A percentile compares a stretch with the other conserved stretches of the same genome.
Evolutionary conservation across 1,284 basidiomycete species (phyloP).

Genomic region (Fomitiporia mediterranea): DNA sequence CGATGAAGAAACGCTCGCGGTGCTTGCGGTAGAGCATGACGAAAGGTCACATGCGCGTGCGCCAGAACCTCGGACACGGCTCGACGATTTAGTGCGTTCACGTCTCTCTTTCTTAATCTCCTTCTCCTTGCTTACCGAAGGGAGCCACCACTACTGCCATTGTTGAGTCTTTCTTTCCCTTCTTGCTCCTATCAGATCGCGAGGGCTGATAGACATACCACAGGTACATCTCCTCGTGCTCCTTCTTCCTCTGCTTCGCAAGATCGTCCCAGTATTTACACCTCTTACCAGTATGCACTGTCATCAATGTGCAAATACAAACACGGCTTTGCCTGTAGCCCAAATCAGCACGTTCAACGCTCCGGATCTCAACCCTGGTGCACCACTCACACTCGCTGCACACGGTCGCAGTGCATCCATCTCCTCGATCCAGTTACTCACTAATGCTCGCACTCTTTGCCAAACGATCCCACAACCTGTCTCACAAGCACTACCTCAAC

Average conservation of each 20-base stretch:
- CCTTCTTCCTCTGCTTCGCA: conserved; percentile 54
- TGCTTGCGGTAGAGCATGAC: background rate
- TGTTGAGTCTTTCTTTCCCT: background rate
- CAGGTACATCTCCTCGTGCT: conserved; percentile 60
- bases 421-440: too few species aligned
- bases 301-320: too few species aligned
- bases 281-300: conserved; percentile 55
- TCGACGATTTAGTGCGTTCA: conserved; percentile 4
- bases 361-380: too few species aligned
- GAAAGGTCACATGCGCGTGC: background rate
- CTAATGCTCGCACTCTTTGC: too few species aligned
- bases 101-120: conserved; percentile 2
- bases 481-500: too few species aligned
- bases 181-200: conserved; percentile 12
- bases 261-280: conserved; percentile 58
- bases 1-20: background rate
- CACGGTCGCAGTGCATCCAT: too few species aligned
- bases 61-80: background rate
- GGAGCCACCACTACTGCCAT: too few species aligned
- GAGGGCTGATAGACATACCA: conserved; percentile 74
- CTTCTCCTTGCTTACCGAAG: background rate
- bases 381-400: too few species aligned
- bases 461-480: too few species aligned
- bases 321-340: too few species aligned
- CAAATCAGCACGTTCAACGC: too few species aligned